Conservation (phyloP, 2,329 filamentous ascomycete species). For the Fusarium metavorans region DNA sequence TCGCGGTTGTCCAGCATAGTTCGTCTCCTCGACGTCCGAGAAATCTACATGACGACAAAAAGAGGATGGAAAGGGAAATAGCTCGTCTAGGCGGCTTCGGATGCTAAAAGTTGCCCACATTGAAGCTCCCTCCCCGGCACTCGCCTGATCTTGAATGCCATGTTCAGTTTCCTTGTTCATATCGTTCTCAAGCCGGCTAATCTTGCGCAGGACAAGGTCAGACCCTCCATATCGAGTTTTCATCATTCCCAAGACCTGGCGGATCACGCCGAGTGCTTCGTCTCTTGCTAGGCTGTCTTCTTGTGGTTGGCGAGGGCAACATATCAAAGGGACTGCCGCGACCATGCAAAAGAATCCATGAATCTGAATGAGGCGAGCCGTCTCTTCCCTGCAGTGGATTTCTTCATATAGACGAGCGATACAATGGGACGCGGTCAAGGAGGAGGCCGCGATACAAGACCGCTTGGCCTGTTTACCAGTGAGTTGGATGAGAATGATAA, state of each 20-base stretch:
- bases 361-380: background rate
- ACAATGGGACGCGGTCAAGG: constrained; percentile 2
- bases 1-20: background rate
- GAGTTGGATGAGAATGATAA: constrained; percentile 9
- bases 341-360: constrained; percentile 14
- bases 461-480: background rate
- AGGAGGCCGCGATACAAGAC: background rate
- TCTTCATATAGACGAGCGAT: constrained; percentile 13
- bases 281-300: background rate
- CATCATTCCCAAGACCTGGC: background rate
- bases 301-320: background rate
- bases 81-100: background rate
- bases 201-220: constrained; percentile 2
- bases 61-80: constrained; percentile 6
- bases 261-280: background rate
- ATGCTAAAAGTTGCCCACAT: background rate
- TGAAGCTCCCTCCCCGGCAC: background rate
- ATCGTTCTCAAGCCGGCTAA: background rate
- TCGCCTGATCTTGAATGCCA: background rate
- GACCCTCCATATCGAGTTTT: constrained; percentile 1
- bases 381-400: constrained; percentile 9
- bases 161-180: background rate
- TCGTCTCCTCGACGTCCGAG: background rate
- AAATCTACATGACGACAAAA: constrained; percentile 7
- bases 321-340: constrained; percentile 3